A percentile compares a stretch with the other conserved stretches of the same genome.
Conservation (phyloP, 208 protist genomes). For the Wallacemonas sp. region DNA sequence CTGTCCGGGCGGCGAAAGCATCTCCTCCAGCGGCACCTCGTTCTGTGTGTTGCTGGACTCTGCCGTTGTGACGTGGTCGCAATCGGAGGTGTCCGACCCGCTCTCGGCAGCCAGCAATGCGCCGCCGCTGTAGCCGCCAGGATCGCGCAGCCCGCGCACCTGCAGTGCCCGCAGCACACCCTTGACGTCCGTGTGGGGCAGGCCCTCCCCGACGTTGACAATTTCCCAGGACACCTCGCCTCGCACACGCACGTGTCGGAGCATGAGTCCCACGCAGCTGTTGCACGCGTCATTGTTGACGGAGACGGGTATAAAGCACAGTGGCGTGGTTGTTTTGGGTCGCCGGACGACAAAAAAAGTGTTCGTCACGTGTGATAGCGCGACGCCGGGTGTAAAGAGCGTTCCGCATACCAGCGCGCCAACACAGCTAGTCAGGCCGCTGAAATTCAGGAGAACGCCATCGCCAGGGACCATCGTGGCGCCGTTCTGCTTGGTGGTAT, state of each 20-base stretch:
- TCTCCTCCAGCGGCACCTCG: neutral
- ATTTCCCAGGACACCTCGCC: slow-evolving; percentile 68
- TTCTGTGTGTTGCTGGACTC: slow-evolving; percentile 13
- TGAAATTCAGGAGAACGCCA: slow-evolving; percentile 60
- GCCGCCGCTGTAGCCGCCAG: slow-evolving; percentile 33
- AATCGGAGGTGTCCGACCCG: slow-evolving; percentile 6
- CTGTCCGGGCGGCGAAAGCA: neutral
- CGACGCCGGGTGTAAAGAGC: slow-evolving; percentile 50
- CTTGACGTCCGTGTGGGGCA: slow-evolving; percentile 55
- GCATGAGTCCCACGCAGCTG: slow-evolving; percentile 67
- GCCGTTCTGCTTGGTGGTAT: slow-evolving; percentile 15
- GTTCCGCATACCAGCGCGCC: slow-evolving; percentile 63
- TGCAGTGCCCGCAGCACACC: slow-evolving; percentile 55
- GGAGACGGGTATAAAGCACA: slow-evolving; percentile 61
- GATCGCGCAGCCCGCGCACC: slow-evolving; percentile 57
- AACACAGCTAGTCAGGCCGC: slow-evolving; percentile 41
- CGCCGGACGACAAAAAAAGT: slow-evolving; percentile 68
- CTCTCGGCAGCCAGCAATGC: slow-evolving; percentile 2
- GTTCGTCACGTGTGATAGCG: slow-evolving; percentile 35
- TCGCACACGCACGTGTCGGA: slow-evolving; percentile 52
- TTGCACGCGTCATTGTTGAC: slow-evolving; percentile 29
- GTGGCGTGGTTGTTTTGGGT: slow-evolving; percentile 32
- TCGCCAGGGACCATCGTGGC: slow-evolving; percentile 63
- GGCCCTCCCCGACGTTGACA: slow-evolving; percentile 61
- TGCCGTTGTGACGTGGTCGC: neutral